Percentiles rank a stretch among this genome's conserved stretches.
Conservation (phyloP, 2,329 filamentous ascomycete genomes). For the Fusarium devonianum region DNA sequence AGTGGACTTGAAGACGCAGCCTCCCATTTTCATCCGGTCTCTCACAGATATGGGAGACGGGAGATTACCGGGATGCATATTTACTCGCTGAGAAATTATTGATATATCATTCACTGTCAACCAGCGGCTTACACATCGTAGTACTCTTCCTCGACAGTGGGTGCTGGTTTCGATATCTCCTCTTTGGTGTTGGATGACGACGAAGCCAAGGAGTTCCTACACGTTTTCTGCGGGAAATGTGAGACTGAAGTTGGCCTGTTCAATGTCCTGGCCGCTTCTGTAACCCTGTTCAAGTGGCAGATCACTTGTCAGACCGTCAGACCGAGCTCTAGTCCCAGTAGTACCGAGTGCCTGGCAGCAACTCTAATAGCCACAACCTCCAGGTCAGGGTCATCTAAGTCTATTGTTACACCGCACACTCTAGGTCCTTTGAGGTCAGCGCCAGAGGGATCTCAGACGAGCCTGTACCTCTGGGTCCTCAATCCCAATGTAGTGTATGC, state of each 20-base stretch:
- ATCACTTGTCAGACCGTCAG: slow-evolving; percentile 50
- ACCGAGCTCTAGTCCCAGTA: slow-evolving; percentile 45
- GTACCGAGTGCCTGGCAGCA: slow-evolving; percentile 60
- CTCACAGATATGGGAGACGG: slow-evolving; percentile 56
- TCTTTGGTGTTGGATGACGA: slow-evolving; percentile 40
- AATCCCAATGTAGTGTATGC: slow-evolving; percentile 63
- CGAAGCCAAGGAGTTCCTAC: slow-evolving; percentile 44
- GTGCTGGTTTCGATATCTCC: slow-evolving; percentile 43
- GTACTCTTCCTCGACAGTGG: slow-evolving; percentile 49
- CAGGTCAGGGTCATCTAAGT: slow-evolving; percentile 65
- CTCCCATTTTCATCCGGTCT: slow-evolving; percentile 55
- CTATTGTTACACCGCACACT: slow-evolving; percentile 54
- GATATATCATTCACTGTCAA: slow-evolving; percentile 13
- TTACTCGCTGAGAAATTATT: slow-evolving; percentile 47
- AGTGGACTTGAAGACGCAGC: slow-evolving; percentile 42
- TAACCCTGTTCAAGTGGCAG: slow-evolving; percentile 66
- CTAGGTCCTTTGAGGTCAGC: slow-evolving; percentile 12
- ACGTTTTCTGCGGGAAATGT: slow-evolving; percentile 57
- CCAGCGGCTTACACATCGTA: slow-evolving; percentile 42
- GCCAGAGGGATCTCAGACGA: slow-evolving; percentile 16
- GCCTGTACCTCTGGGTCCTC: slow-evolving; percentile 63
- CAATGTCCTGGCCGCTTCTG: slow-evolving; percentile 53
- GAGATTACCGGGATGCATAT: slow-evolving; percentile 58
- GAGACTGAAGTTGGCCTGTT: slow-evolving; percentile 56
- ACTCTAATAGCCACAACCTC: slow-evolving; percentile 61